Evolutionary conservation across 2,329 filamentous ascomycete species (phyloP), one percentile per base, ranked within the genome.

Genomic region (Colletotrichum sojae): DNA sequence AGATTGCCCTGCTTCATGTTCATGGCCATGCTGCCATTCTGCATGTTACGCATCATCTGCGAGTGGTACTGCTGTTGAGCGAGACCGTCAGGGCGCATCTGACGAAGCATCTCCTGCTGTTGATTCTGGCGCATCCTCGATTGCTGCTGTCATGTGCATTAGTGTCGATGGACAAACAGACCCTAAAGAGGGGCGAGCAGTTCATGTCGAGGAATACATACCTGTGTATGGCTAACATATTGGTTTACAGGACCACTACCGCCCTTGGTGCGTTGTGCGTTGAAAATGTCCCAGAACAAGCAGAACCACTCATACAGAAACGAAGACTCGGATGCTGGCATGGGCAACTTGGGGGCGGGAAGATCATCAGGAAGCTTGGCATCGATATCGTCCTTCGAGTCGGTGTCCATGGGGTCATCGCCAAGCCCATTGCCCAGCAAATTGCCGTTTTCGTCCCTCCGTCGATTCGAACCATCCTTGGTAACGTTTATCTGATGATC

Each of bases 261-360:
- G 63, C 88, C 89, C 79, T 90, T 91, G 75, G 87, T 89, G 76
- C 94, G 92, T 78, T 95, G 93, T 64, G 94, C 94, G 77, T 90
- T 90, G 81, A 93, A 97, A 74, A 98, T 94, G 76, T 99, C 96
- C 94, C 94, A 98, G 80, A 99, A 99, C 60, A 98, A 88, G 77
- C 91, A 94, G 84, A 97, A 99, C 96, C 96, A 99, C 76, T 98
- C 96, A 74, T 94, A 92, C n/a, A 99, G 85, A 76, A 99, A 98
- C 27, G 93, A 94, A 71, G 89, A 92, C 75, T 92, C 92, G 63
- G 87, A 87, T 70, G 85, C 85, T 56, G 88, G 87, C 77, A 85
- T 87, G 13, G 91, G 90, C 6, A 94, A 84, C 71, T 90, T 90
- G 13, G 94, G 91, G 6, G 89, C 86, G 5, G 95, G 95, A 46